Percentiles rank a stretch among this genome's conserved stretches.
Conservation (phyloP, 2,329 filamentous ascomycete species). For the Diaporthe ilicicola region DNA sequence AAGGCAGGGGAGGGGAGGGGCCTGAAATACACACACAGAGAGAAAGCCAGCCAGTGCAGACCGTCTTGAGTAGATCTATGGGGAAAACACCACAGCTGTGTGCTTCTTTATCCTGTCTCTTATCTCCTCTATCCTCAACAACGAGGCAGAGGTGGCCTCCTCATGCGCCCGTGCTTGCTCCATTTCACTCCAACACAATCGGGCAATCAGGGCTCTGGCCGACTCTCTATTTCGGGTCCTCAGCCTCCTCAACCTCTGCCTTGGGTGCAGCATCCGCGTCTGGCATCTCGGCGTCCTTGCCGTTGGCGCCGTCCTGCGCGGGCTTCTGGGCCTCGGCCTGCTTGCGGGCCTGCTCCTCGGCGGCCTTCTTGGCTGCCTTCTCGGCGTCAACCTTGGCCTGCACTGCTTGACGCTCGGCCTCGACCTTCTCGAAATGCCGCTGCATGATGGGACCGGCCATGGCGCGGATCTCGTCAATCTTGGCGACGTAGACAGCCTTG, state of each 20-base stretch:
- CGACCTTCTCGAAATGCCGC: constrained; percentile 93
- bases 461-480: constrained; percentile 94
- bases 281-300: constrained; percentile 69
- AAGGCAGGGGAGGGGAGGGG: neutral
- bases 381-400: constrained; percentile 82
- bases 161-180: neutral
- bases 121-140: neutral
- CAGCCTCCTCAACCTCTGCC: constrained; percentile 59
- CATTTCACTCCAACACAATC: constrained; percentile 1
- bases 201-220: neutral
- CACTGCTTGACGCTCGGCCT: constrained; percentile 82
- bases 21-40: neutral
- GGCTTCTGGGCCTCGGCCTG: constrained; percentile 61
- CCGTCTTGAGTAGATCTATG: constrained; percentile 16
- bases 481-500: constrained; percentile 92
- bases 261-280: constrained; percentile 63
- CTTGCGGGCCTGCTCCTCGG: constrained; percentile 64
- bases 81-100: constrained; percentile 1
- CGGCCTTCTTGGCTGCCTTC: constrained; percentile 76
- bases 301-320: constrained; percentile 44
- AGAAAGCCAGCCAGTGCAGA: neutral
- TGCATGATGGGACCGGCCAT: constrained; percentile 91
- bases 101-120: constrained; percentile 18
- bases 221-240: constrained; percentile 39
- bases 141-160: neutral